A percentile compares a stretch with the other conserved stretches of the same genome.
Evolutionary conservation across 2,329 filamentous ascomycete genomes (phyloP).

Genomic region (Penicillium sp.): DNA sequence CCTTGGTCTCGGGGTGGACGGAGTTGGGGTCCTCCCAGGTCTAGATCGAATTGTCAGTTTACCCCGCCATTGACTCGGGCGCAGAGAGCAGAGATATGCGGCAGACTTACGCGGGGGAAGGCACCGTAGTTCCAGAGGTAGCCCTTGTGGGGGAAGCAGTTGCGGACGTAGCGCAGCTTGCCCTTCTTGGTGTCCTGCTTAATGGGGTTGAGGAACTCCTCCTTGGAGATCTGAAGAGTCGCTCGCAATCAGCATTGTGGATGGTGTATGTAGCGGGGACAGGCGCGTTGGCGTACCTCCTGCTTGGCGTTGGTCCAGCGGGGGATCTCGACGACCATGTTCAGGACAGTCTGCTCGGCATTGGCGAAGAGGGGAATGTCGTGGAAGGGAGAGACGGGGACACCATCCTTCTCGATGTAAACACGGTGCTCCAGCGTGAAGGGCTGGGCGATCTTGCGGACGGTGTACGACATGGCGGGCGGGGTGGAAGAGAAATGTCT

Average conservation of each 20-base stretch:
- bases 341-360: conserved; percentile 88
- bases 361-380: conserved; percentile 98
- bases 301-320: conserved; percentile 99
- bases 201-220: conserved; percentile 96
- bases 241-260: conserved; percentile 18
- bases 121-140: conserved; percentile 99
- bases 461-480: conserved; percentile 57
- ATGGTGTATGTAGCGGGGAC: background rate
- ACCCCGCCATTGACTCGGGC: conserved; percentile 7
- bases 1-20: conserved; percentile 97
- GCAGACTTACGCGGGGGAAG: conserved; percentile 90
- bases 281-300: conserved; percentile 64
- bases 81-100: background rate
- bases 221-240: conserved; percentile 81
- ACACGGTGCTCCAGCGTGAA: conserved; percentile 97
- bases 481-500: conserved; percentile 48
- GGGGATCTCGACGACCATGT: conserved; percentile 99
- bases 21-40: conserved; percentile 99
- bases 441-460: conserved; percentile 83
- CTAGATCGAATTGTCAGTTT: conserved; percentile 47
- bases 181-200: conserved; percentile 99
- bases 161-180: conserved; percentile 98
- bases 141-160: conserved; percentile 99
- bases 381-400: conserved; percentile 92
- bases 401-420: conserved; percentile 97